Percentiles rank a stretch among this genome's conserved stretches.
phyloP scores from a whole-genome alignment of 2,329 filamentous ascomycete genomes.

The Penicillium griseofulvum region DNA sequence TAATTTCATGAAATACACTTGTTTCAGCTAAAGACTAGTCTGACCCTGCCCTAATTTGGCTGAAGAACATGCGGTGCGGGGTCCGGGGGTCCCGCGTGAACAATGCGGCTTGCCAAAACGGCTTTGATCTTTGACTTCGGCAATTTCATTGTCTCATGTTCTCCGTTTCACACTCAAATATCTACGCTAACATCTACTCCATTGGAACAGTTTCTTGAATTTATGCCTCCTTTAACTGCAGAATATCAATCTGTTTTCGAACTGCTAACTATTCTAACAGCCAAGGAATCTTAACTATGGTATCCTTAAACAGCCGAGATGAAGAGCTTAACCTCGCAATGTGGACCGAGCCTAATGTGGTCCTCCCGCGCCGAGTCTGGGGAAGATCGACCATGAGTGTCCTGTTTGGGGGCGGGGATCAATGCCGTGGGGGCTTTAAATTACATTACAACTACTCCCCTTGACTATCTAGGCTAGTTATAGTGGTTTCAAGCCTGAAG shows the following conservation, averaged over 20 bases:
- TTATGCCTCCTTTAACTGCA: too few relatives aligned
- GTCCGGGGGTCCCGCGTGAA: neutral
- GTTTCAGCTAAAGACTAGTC: neutral
- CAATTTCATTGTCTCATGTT: neutral
- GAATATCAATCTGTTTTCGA: too few relatives aligned
- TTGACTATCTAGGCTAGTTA: conserved; percentile 7
- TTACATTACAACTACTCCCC: neutral
- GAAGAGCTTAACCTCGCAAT: neutral
- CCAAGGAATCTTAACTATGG: neutral
- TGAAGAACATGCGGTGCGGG: neutral
- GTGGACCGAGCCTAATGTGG: neutral
- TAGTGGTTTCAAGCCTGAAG: neutral
- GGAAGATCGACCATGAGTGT: conserved; percentile 10
- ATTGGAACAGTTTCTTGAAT: too few relatives aligned
- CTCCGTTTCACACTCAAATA: neutral
- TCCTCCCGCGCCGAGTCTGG: neutral
- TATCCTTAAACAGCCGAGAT: neutral
- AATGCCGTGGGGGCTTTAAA: conserved; percentile 6
- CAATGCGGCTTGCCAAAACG: neutral
- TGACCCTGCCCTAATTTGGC: neutral
- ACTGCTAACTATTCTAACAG: neutral
- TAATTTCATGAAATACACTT: neutral
- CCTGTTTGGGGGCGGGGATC: conserved; percentile 14
- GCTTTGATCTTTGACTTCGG: too few relatives aligned
- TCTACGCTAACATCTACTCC: too few relatives aligned